Evolutionary conservation across 176 grass and related monocot species (phyloP).

Genomic region (Hyparrhenia diplandra): DNA sequence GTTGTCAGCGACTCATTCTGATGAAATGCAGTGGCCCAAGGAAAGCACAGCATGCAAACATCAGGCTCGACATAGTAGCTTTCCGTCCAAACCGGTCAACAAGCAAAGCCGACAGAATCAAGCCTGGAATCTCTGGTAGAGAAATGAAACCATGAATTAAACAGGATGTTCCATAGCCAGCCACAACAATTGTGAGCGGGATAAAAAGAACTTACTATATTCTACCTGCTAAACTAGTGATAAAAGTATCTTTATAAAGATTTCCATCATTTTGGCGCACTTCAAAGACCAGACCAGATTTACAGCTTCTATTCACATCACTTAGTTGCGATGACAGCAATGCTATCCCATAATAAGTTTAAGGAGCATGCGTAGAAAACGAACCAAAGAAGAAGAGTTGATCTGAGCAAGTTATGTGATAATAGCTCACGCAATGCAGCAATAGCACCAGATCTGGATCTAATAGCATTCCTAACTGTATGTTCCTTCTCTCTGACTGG

Average conservation of each 20-base stretch:
- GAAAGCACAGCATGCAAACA: conserved; percentile 55
- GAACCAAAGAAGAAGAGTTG: conserved; percentile 86
- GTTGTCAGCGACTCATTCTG: conserved; percentile 58
- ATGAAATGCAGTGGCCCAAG: conserved; percentile 54
- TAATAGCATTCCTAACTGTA: conserved; percentile 11
- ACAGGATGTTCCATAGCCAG: neutral
- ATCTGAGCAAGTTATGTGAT: conserved; percentile 55
- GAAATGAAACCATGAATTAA: neutral
- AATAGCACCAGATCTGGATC: conserved; percentile 26
- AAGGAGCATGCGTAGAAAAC: conserved; percentile 76
- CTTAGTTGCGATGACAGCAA: conserved; percentile 67
- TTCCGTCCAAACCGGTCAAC: conserved; percentile 67
- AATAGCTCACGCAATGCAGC: conserved; percentile 45
- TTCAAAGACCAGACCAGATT: conserved; percentile 22
- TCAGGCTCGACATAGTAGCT: conserved; percentile 56
- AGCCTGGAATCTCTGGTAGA: conserved; percentile 58
- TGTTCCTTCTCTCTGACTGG: conserved; percentile 17
- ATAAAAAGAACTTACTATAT: neutral
- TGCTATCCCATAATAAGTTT: conserved; percentile 75
- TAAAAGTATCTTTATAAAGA: conserved; percentile 71
- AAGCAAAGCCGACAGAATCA: conserved; percentile 51
- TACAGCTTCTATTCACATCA: conserved; percentile 43
- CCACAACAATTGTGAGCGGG: neutral
- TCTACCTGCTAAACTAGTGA: conserved; percentile 75
- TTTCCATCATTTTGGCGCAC: conserved; percentile 8